Percentiles rank a stretch among this genome's conserved stretches.
phyloP scores from a whole-genome alignment of 2,329 filamentous ascomycete genomes.

The Teratosphaeria epicoccoides region DNA sequence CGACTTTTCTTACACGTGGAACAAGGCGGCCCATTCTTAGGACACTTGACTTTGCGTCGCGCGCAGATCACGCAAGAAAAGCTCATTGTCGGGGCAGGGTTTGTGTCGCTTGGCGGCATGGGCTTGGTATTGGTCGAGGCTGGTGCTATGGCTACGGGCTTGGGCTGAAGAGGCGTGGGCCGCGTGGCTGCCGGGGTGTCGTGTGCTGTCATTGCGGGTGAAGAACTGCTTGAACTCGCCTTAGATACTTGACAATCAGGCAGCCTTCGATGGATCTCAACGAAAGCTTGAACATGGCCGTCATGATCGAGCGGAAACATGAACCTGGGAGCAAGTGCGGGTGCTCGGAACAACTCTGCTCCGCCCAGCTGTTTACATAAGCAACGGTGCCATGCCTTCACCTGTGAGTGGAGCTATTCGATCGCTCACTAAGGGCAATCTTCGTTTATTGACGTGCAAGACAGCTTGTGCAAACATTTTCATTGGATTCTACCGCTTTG shows the following conservation, averaged over 20 bases:
- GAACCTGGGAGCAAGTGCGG: not conserved
- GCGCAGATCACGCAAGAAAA: conserved; percentile 25
- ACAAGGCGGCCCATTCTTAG: conserved; percentile 26
- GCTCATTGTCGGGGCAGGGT: conserved; percentile 12
- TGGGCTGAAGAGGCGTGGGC: not conserved
- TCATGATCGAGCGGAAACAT: not conserved
- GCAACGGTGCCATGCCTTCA: too few species aligned
- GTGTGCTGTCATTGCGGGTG: too few species aligned
- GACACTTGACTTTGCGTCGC: conserved; percentile 33
- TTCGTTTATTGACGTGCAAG: too few species aligned
- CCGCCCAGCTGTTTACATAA: not conserved
- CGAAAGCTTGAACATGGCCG: not conserved
- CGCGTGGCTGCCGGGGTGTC: too few species aligned
- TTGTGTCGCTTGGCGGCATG: not conserved
- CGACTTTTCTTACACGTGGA: conserved; percentile 26
- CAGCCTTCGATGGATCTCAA: too few species aligned
- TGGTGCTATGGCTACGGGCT: conserved; percentile 6
- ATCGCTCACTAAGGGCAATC: too few species aligned
- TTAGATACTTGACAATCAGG: too few species aligned
- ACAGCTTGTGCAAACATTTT: too few species aligned
- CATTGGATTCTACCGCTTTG: too few species aligned
- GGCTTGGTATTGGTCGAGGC: not conserved
- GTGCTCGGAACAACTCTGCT: not conserved
- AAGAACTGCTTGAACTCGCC: too few species aligned
- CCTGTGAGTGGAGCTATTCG: too few species aligned